phyloP scores from a whole-genome alignment of 139 green algal species.

The Chlorella ohadii region DNA sequence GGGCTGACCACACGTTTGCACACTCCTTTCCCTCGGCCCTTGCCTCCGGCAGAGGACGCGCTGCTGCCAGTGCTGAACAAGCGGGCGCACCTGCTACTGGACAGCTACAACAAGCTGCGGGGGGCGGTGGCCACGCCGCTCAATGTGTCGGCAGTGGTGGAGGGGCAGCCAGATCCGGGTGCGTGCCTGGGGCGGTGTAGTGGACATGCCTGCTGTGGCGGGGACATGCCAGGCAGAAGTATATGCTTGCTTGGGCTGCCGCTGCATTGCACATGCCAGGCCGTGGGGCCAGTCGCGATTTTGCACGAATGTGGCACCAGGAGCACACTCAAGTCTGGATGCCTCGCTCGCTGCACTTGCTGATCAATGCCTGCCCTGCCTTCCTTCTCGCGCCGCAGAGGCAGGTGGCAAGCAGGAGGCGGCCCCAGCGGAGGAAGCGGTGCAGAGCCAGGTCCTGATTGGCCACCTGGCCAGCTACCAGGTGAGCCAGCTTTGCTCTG shows the following conservation, averaged over 20 bases:
- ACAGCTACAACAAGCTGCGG: conserved; percentile 25
- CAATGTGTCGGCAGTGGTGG: conserved; percentile 20
- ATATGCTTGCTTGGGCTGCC: neutral
- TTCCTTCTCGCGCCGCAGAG: neutral
- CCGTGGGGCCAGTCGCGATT: too few relatives aligned
- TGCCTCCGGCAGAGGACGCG: conserved; percentile 36
- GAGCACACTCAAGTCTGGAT: too few relatives aligned
- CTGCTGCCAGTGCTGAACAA: conserved; percentile 28
- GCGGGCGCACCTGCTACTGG: conserved; percentile 2
- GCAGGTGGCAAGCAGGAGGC: neutral
- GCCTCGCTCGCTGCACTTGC: too few relatives aligned
- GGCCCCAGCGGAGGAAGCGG: neutral
- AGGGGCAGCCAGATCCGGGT: conserved; percentile 16
- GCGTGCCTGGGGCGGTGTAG: neutral
- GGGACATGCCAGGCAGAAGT: too few relatives aligned
- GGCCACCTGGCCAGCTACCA: conserved; percentile 33
- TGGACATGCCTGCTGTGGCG: neutral
- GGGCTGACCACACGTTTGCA: too few relatives aligned
- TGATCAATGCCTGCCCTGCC: too few relatives aligned
- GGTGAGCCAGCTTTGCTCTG: neutral
- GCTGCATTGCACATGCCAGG: too few relatives aligned
- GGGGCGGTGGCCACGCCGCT: neutral
- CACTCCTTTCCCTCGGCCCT: too few relatives aligned
- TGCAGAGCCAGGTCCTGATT: conserved; percentile 16
- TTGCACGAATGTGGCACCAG: too few relatives aligned